A percentile compares a stretch with the other conserved stretches of the same genome.
These are phyloP conservation scores for Coelastrella sp. DNA, from an alignment of 139 green algal genomes.

Conservation along the genomic window DNA sequence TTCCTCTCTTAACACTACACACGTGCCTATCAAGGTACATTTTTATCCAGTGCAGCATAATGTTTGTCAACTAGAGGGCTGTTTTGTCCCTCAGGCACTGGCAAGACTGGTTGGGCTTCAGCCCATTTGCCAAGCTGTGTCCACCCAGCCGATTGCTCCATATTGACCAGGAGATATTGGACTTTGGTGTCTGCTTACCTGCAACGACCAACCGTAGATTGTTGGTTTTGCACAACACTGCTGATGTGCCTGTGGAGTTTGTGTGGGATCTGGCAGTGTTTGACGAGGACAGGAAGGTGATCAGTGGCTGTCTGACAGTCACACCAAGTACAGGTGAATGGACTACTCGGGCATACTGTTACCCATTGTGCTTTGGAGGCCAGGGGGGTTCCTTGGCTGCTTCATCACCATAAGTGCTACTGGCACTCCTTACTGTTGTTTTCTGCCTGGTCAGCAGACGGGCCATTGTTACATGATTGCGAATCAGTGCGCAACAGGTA, in stretches of 20 bases:
- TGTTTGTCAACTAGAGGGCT: too few relatives aligned
- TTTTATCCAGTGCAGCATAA: too few relatives aligned
- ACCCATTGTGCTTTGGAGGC: not conserved
- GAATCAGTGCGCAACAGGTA: too few relatives aligned
- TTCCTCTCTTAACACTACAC: too few relatives aligned
- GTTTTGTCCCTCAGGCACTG: not conserved
- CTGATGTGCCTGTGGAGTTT: constrained; percentile 17
- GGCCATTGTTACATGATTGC: too few relatives aligned
- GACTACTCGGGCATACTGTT: not conserved
- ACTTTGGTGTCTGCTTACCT: constrained; percentile 34
- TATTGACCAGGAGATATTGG: constrained; percentile 26
- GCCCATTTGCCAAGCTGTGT: not conserved
- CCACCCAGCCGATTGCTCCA: not conserved
- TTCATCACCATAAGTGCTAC: too few relatives aligned
- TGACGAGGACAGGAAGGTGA: not conserved
- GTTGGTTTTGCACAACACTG: constrained; percentile 19
- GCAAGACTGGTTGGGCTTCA: constrained; percentile 53
- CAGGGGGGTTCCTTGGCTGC: too few relatives aligned
- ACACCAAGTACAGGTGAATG: constrained; percentile 10
- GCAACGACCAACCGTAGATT: not conserved
- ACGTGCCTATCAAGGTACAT: too few relatives aligned
- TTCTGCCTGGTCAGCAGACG: too few relatives aligned
- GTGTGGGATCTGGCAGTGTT: constrained; percentile 28
- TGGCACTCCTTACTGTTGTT: too few relatives aligned
- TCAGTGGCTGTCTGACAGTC: constrained; percentile 10